These are phyloP conservation scores for Scopulariopsis brevicaulis DNA, from an alignment of 2,329 filamentous ascomycete species.

Conservation along the genomic window DNA sequence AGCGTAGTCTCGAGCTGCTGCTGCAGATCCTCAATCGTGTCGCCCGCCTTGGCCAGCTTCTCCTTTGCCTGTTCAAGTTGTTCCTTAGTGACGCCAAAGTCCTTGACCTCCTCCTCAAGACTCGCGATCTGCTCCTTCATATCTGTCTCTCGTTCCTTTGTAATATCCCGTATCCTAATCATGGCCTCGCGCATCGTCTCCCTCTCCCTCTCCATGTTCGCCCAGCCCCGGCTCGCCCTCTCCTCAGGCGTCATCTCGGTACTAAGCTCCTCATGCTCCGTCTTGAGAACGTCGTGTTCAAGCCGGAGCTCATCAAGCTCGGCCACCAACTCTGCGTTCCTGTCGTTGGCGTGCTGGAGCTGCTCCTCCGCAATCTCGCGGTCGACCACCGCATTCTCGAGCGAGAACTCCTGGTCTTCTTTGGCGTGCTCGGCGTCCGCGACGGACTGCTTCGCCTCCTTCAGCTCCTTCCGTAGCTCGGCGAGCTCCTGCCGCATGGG, in stretches of 20 bases:
- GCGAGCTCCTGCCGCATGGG: constrained; percentile 69
- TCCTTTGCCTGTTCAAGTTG: constrained; percentile 61
- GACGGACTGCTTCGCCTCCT: constrained; percentile 52
- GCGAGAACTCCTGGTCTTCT: constrained; percentile 71
- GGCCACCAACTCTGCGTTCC: constrained; percentile 65
- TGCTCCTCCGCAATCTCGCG: constrained; percentile 95
- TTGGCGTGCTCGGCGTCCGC: constrained; percentile 57
- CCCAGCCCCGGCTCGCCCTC: constrained; percentile 73
- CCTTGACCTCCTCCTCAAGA: constrained; percentile 62
- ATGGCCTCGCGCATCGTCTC: constrained; percentile 80
- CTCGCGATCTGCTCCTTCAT: constrained; percentile 63
- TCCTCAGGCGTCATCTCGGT: constrained; percentile 85
- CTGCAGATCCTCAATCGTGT: constrained; percentile 71
- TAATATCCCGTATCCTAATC: constrained; percentile 73
- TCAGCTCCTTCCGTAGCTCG: constrained; percentile 65
- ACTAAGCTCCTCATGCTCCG: constrained; percentile 76
- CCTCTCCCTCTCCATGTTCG: constrained; percentile 85
- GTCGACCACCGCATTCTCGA: constrained; percentile 83
- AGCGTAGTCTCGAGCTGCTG: constrained; percentile 85
- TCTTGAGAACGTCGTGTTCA: constrained; percentile 75
- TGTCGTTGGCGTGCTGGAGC: constrained; percentile 68
- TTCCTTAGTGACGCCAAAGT: constrained; percentile 54
- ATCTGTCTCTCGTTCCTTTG: constrained; percentile 73
- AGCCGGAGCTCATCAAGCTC: constrained; percentile 77
- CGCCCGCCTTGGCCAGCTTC: constrained; percentile 61